Percentiles rank a stretch among this genome's conserved stretches.
Evolutionary conservation across 2,329 filamentous ascomycete genomes (phyloP).

Genomic region (Lasiodiplodia theobromae): DNA sequence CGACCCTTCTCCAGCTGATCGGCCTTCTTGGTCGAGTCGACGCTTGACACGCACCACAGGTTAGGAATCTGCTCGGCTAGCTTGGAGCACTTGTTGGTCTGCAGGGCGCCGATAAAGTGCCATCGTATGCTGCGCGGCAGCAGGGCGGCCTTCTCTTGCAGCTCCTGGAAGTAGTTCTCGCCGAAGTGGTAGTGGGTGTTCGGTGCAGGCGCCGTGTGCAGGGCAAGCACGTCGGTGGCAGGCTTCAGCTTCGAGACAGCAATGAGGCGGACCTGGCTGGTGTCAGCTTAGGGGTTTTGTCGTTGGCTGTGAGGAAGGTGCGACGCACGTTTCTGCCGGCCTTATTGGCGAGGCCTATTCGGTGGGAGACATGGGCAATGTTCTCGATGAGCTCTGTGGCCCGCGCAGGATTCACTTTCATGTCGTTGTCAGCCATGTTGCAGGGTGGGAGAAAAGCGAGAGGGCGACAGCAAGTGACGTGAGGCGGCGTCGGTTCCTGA

Average conservation of each 20-base stretch:
- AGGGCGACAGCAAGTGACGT: conserved; percentile 6
- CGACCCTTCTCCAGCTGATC: conserved; percentile 80
- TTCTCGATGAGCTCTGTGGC: conserved; percentile 56
- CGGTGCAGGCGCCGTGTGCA: conserved; percentile 66
- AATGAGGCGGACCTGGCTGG: conserved; percentile 77
- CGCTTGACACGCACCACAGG: conserved; percentile 88
- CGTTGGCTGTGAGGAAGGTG: not conserved
- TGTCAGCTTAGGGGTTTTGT: conserved; percentile 15
- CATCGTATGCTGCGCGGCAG: conserved; percentile 81
- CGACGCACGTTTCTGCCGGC: conserved; percentile 39
- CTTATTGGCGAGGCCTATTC: conserved; percentile 50
- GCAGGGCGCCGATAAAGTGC: conserved; percentile 96
- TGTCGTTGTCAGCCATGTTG: conserved; percentile 46
- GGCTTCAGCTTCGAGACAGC: conserved; percentile 98
- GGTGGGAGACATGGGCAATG: conserved; percentile 49
- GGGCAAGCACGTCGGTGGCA: conserved; percentile 84
- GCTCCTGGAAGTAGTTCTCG: conserved; percentile 88
- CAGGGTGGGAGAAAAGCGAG: not conserved
- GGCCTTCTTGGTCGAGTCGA: conserved; percentile 89
- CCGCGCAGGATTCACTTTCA: conserved; percentile 52
- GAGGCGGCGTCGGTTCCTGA: conserved; percentile 1
- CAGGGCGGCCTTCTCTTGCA: conserved; percentile 82
- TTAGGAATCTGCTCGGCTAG: conserved; percentile 85
- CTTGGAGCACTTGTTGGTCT: conserved; percentile 90
- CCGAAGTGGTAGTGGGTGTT: conserved; percentile 79